Conservation (phyloP, 164 flowering plant genomes). For the Sextonia rubra region DNA sequence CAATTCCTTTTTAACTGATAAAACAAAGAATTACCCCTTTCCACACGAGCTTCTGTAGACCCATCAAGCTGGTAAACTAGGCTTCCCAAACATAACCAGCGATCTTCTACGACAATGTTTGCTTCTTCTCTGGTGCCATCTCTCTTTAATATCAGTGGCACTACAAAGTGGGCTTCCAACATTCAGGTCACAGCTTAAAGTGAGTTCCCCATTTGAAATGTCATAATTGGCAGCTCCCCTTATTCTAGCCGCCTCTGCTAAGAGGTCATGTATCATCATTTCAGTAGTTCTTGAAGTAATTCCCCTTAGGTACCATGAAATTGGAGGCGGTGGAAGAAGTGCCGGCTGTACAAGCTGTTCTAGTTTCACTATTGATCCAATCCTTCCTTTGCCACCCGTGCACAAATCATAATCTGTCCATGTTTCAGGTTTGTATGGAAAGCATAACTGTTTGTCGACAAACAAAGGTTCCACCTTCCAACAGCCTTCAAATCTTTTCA, state of each 20-base stretch:
- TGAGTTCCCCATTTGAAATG: constrained; percentile 4
- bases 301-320: constrained; percentile 96
- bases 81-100: background rate
- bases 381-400: constrained; percentile 79
- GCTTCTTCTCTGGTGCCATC: constrained; percentile 61
- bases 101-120: constrained; percentile 3
- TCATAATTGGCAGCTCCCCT: constrained; percentile 31
- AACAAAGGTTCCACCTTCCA: constrained; percentile 83
- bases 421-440: constrained; percentile 63
- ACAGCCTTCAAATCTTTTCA: constrained; percentile 83
- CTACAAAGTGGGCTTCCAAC: constrained; percentile 15
- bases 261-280: constrained; percentile 67
- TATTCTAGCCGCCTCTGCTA: constrained; percentile 68
- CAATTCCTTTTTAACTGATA: too few relatives aligned
- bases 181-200: constrained; percentile 2
- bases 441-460: constrained; percentile 65
- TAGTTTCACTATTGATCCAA: constrained; percentile 69
- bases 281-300: constrained; percentile 82
- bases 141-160: constrained; percentile 45
- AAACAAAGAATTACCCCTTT: too few relatives aligned
- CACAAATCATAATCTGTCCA: constrained; percentile 55
- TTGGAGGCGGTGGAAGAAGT: constrained; percentile 92
- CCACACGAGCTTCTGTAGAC: too few relatives aligned
- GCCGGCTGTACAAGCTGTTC: constrained; percentile 86
- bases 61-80: background rate